Percentiles rank a stretch among this genome's conserved stretches.
Conservation (phyloP, 2,329 filamentous ascomycete species). For the Emmonsiellopsis sp. region DNA sequence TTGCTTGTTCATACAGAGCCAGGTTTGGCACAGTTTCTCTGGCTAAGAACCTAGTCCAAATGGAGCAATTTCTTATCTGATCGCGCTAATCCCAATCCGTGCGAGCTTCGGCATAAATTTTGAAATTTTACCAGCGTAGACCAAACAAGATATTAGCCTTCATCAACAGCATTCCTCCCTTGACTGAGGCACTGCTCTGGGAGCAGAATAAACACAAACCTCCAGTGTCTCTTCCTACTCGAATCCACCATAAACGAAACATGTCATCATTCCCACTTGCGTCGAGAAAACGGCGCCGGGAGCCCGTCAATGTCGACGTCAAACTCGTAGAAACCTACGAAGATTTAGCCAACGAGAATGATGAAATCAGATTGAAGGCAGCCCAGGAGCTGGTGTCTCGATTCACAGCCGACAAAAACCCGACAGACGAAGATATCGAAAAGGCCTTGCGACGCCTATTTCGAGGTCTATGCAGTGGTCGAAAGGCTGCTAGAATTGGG, state of each 20-base stretch:
- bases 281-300: slow-evolving; percentile 30
- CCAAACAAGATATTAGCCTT: background rate
- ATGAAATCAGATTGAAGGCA: slow-evolving; percentile 38
- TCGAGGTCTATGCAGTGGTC: slow-evolving; percentile 77
- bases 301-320: slow-evolving; percentile 33
- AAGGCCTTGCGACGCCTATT: slow-evolving; percentile 57
- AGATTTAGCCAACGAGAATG: slow-evolving; percentile 39
- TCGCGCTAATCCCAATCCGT: background rate
- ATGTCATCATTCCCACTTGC: background rate
- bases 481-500: slow-evolving; percentile 78
- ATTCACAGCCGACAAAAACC: slow-evolving; percentile 33
- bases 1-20: too few species aligned
- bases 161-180: background rate
- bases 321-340: slow-evolving; percentile 42
- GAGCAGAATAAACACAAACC: background rate
- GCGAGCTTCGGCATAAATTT: background rate
- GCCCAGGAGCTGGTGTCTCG: slow-evolving; percentile 36
- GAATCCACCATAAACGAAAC: background rate
- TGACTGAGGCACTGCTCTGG: background rate
- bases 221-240: background rate
- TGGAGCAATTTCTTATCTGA: background rate
- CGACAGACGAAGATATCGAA: slow-evolving; percentile 32
- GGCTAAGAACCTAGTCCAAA: too few species aligned
- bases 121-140: background rate
- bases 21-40: too few species aligned